These are phyloP conservation scores for Lolium multiflorum DNA, from an alignment of 176 grass and related monocot species.

Conservation along the genomic window DNA sequence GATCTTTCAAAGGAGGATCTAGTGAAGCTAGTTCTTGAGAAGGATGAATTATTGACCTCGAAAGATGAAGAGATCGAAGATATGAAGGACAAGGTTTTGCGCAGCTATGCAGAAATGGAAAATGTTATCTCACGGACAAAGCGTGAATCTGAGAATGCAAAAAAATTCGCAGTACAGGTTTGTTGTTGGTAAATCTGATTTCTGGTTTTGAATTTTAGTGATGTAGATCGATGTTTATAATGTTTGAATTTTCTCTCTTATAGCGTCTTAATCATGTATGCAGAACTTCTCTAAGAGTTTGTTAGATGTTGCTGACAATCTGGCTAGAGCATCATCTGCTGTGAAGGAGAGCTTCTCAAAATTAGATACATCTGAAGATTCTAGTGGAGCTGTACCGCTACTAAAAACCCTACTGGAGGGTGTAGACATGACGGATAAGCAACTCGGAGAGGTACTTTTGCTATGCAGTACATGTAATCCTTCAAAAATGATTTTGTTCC, in stretches of 20 bases:
- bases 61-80: conserved; percentile 76
- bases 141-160: conserved; percentile 72
- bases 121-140: conserved; percentile 72
- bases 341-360: conserved; percentile 74
- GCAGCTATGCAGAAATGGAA: conserved; percentile 82
- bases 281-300: conserved; percentile 75
- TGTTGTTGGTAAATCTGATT: conserved; percentile 8
- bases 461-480: neutral
- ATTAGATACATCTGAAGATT: conserved; percentile 70
- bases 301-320: conserved; percentile 78
- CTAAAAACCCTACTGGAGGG: conserved; percentile 74
- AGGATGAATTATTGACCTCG: conserved; percentile 69
- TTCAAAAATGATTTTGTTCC: neutral
- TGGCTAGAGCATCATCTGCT: conserved; percentile 66
- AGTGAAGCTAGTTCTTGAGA: conserved; percentile 68
- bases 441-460: conserved; percentile 69
- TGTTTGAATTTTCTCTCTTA: conserved; percentile 27
- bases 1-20: conserved; percentile 67
- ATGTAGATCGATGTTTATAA: neutral
- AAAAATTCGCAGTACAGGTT: conserved; percentile 80
- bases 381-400: conserved; percentile 61
- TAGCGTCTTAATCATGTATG: conserved; percentile 4
- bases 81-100: conserved; percentile 73
- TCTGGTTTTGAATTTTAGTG: neutral
- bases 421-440: conserved; percentile 84